Evolutionary conservation across 2,329 filamentous ascomycete genomes (phyloP).

Genomic region (Alternaria ventricosa): DNA sequence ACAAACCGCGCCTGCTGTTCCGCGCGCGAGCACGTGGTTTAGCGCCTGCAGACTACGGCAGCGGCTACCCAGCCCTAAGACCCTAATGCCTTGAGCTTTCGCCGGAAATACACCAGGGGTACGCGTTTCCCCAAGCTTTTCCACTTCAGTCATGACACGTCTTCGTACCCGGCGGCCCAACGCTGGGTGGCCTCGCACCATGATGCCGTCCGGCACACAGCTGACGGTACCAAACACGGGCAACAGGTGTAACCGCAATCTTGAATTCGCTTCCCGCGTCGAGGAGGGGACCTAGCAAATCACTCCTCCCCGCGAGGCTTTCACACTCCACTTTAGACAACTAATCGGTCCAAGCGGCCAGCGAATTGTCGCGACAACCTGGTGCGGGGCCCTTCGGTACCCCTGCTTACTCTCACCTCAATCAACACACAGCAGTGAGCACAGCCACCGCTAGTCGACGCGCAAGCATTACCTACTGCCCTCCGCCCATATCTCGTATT

Average conservation of each 20-base stretch:
- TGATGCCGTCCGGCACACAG: conserved; percentile 7
- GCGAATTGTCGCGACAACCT: not conserved
- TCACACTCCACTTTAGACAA: conserved; percentile 11
- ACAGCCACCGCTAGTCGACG: conserved; percentile 26
- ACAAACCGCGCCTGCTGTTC: conserved; percentile 2
- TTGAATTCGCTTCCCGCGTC: not conserved
- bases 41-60: conserved; percentile 3
- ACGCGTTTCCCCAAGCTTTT: conserved; percentile 1
- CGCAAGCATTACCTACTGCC: conserved; percentile 7
- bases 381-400: conserved; percentile 14
- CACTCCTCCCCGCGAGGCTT: not conserved
- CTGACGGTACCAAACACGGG: conserved; percentile 18
- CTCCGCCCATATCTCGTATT: not conserved
- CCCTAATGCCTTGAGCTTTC: not conserved
- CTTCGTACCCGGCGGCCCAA: conserved; percentile 3
- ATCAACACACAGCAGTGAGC: conserved; percentile 23
- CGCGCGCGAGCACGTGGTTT: conserved; percentile 20
- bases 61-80: not conserved
- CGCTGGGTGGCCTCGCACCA: conserved; percentile 3
- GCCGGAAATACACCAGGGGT: conserved; percentile 6
- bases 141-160: conserved; percentile 14
- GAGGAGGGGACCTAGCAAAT: conserved; percentile 13
- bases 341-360: not conserved
- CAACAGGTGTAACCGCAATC: not conserved
- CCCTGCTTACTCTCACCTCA: conserved; percentile 22